Evolutionary conservation across 805 yeast species (phyloP).

Genomic region (Ogataea ganodermae): DNA sequence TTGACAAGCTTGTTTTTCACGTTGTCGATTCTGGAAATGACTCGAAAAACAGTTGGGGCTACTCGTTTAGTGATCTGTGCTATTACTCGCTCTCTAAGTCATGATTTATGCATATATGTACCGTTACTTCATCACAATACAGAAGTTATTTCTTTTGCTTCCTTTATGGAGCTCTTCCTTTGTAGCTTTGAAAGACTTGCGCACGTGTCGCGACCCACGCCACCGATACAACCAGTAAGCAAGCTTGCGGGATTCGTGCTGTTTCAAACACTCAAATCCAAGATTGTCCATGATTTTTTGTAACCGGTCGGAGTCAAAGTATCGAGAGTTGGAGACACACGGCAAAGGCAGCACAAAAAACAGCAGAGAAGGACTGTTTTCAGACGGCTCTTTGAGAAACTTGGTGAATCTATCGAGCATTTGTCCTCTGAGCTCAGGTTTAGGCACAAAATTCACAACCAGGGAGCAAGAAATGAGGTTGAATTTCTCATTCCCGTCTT

Average conservation of each 20-base stretch:
- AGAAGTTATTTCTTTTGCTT: slow-evolving; percentile 66
- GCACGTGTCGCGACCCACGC: slow-evolving; percentile 34
- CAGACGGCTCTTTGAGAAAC: slow-evolving; percentile 49
- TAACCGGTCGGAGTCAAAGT: slow-evolving; percentile 52
- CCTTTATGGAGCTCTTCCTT: slow-evolving; percentile 62
- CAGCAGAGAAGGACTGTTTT: slow-evolving; percentile 39
- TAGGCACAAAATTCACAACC: slow-evolving; percentile 87
- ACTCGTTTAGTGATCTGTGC: slow-evolving; percentile 33
- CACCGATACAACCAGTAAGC: slow-evolving; percentile 70
- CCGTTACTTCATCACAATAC: slow-evolving; percentile 41
- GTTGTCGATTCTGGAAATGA: slow-evolving; percentile 13
- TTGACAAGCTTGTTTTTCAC: slow-evolving; percentile 6
- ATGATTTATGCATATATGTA: background rate
- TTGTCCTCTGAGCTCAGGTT: slow-evolving; percentile 66
- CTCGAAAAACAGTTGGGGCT: slow-evolving; percentile 23
- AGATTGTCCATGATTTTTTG: slow-evolving; percentile 50
- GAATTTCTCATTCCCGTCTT: slow-evolving; percentile 46
- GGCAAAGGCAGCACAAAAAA: slow-evolving; percentile 90
- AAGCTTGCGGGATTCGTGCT: slow-evolving; percentile 67
- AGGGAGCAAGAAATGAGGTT: slow-evolving; percentile 78
- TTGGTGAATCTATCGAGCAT: slow-evolving; percentile 65
- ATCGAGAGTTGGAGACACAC: slow-evolving; percentile 81
- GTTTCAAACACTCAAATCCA: slow-evolving; percentile 55
- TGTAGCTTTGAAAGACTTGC: slow-evolving; percentile 21
- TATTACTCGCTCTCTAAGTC: slow-evolving; percentile 11